phyloP scores from a whole-genome alignment of 805 yeast genomes.

The Cyberlindnera petersonii region DNA sequence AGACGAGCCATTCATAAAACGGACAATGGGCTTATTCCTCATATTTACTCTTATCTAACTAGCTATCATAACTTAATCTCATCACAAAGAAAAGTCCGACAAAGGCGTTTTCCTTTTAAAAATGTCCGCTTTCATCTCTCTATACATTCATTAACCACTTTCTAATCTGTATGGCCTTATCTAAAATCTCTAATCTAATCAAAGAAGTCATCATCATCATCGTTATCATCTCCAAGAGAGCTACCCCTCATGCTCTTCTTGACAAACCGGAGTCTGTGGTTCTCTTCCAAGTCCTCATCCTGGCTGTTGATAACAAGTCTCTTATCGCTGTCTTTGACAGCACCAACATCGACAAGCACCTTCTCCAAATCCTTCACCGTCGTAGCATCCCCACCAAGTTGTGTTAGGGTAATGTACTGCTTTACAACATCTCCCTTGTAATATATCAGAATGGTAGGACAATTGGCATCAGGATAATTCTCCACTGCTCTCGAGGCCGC shows the following conservation, averaged over 20 bases:
- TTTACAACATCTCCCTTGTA: constrained; percentile 71
- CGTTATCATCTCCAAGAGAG: constrained; percentile 36
- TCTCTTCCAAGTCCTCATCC: constrained; percentile 58
- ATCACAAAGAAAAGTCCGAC: no score
- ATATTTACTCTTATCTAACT: no score
- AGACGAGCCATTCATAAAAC: no score
- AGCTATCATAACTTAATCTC: no score
- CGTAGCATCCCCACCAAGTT: constrained; percentile 82
- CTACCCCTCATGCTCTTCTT: constrained; percentile 50
- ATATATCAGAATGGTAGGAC: constrained; percentile 88
- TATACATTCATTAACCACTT: no score
- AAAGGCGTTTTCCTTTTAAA: no score
- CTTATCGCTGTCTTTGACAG: constrained; percentile 62
- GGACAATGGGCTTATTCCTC: no score
- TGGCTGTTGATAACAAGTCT: constrained; percentile 58
- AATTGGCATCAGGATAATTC: constrained; percentile 82
- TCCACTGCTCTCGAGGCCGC: constrained; percentile 90
- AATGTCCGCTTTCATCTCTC: no score
- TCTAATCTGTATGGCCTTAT: no score
- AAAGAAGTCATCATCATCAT: constrained; percentile 44
- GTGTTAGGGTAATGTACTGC: constrained; percentile 76
- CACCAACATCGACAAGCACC: constrained; percentile 61
- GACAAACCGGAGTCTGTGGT: constrained; percentile 49
- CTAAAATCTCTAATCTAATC: no score
- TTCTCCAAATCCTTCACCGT: constrained; percentile 65